These are phyloP conservation scores for Beauveria pseudobassiana DNA, from an alignment of 2,329 filamentous ascomycete genomes.

Conservation along the genomic window DNA sequence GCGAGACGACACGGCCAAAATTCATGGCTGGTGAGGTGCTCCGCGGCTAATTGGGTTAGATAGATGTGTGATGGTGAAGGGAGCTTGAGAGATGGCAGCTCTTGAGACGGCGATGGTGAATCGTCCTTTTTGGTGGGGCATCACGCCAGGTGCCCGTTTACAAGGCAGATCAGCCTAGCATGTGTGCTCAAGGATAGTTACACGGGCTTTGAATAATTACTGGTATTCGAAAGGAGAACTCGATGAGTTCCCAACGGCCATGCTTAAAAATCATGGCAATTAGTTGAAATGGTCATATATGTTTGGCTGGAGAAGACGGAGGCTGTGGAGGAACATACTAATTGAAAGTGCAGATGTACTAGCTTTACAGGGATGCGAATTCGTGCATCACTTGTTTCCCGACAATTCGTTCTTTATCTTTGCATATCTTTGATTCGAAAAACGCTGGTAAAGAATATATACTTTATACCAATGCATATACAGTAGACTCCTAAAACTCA, in stretches of 20 bases:
- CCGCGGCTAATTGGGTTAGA: background rate
- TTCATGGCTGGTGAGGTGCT: slow-evolving; percentile 17
- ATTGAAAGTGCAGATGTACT: no score
- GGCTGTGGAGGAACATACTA: no score
- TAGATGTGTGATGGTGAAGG: background rate
- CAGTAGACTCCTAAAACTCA: background rate
- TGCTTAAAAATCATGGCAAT: no score
- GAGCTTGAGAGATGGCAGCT: background rate
- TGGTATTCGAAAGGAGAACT: no score
- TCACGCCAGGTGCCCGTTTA: background rate
- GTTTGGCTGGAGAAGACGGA: no score
- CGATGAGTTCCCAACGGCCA: no score
- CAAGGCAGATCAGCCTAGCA: background rate
- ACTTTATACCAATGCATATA: background rate
- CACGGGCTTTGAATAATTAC: background rate
- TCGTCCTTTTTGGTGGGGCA: slow-evolving; percentile 3
- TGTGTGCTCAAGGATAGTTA: background rate
- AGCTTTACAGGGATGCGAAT: no score
- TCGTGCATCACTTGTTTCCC: no score
- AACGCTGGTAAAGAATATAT: no score
- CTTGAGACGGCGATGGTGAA: background rate
- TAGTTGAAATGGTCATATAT: no score
- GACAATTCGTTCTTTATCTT: no score
- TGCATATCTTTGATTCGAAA: no score
- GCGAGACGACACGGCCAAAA: slow-evolving; percentile 19